phyloP scores from a whole-genome alignment of 768 basidiomycete species.

The Fistulinella prunicolor region DNA sequence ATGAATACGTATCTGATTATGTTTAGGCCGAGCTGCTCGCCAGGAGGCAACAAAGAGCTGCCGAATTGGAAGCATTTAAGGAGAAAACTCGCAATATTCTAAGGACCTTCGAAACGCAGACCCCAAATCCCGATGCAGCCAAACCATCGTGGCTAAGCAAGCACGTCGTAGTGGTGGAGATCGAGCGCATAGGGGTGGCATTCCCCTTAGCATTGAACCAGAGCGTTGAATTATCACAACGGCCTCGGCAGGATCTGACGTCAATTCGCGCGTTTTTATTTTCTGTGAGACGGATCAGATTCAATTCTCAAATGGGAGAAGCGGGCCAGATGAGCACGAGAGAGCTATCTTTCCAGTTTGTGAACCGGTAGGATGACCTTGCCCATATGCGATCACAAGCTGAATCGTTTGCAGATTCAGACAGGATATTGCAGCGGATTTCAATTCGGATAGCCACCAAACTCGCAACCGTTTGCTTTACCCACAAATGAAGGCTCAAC shows the following conservation, averaged over 20 bases:
- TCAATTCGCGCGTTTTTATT: conserved; percentile 81
- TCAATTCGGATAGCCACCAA: conserved; percentile 62
- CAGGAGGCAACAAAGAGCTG: conserved; percentile 70
- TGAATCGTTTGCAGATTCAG: conserved; percentile 58
- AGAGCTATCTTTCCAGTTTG: conserved; percentile 82
- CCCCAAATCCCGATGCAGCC: conserved; percentile 23
- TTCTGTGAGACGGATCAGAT: conserved; percentile 72
- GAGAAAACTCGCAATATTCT: conserved; percentile 74
- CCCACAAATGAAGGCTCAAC: conserved; percentile 75
- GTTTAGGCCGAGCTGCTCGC: conserved; percentile 68
- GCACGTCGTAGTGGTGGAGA: conserved; percentile 51
- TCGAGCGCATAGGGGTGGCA: conserved; percentile 80
- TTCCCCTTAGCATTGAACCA: conserved; percentile 75
- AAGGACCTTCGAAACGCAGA: conserved; percentile 66
- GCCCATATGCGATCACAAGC: background rate
- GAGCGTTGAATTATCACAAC: conserved; percentile 48
- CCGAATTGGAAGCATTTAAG: conserved; percentile 80
- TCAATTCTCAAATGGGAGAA: conserved; percentile 71
- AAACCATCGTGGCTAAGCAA: conserved; percentile 53
- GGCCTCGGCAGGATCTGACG: conserved; percentile 37
- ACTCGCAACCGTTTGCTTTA: conserved; percentile 74
- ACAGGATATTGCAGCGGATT: conserved; percentile 68
- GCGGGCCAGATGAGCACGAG: conserved; percentile 73
- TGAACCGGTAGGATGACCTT: conserved; percentile 53
- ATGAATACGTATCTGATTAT: conserved; percentile 11